A percentile compares a stretch with the other conserved stretches of the same genome.
Evolutionary conservation across 371 early-diverging fungal genomes (phyloP).

Genomic region (Syncephalis plumigaleata): DNA sequence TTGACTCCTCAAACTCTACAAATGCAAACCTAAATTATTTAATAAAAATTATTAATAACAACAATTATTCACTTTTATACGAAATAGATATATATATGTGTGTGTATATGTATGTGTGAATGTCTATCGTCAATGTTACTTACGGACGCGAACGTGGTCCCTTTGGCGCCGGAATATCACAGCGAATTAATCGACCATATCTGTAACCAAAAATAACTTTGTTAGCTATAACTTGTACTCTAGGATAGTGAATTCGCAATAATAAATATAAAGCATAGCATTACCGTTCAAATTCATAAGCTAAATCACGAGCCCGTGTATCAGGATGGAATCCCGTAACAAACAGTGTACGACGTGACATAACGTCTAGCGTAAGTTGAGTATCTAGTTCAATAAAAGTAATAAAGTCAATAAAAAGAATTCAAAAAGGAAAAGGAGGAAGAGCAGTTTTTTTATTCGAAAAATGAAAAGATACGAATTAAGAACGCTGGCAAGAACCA

Average conservation of each 20-base stretch:
- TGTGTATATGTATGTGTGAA: not conserved
- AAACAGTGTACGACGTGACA: slow-evolving; percentile 27
- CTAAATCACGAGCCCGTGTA: slow-evolving; percentile 58
- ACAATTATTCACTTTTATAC: not conserved
- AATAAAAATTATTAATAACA: slow-evolving; percentile 9
- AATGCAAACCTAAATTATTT: slow-evolving; percentile 87
- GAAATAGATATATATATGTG: not conserved
- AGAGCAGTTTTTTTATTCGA: too few relatives aligned
- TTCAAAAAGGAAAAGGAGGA: too few relatives aligned
- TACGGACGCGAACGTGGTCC: slow-evolving; percentile 38
- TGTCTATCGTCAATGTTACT: not conserved
- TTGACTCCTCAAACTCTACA: slow-evolving; percentile 76
- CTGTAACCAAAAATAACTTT: too few relatives aligned
- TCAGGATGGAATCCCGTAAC: slow-evolving; percentile 52
- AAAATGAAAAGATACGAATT: too few relatives aligned
- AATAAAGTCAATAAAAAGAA: too few relatives aligned
- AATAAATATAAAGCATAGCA: too few relatives aligned
- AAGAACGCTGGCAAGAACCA: too few relatives aligned
- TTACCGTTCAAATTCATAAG: slow-evolving; percentile 67
- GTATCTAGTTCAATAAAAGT: too few relatives aligned
- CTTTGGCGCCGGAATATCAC: slow-evolving; percentile 71
- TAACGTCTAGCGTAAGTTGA: too few relatives aligned
- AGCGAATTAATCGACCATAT: slow-evolving; percentile 62
- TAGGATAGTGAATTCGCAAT: too few relatives aligned
- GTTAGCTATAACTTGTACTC: too few relatives aligned